Evolutionary conservation across 2,329 filamentous ascomycete genomes (phyloP).

Genomic region (Penicillium janthinellum): DNA sequence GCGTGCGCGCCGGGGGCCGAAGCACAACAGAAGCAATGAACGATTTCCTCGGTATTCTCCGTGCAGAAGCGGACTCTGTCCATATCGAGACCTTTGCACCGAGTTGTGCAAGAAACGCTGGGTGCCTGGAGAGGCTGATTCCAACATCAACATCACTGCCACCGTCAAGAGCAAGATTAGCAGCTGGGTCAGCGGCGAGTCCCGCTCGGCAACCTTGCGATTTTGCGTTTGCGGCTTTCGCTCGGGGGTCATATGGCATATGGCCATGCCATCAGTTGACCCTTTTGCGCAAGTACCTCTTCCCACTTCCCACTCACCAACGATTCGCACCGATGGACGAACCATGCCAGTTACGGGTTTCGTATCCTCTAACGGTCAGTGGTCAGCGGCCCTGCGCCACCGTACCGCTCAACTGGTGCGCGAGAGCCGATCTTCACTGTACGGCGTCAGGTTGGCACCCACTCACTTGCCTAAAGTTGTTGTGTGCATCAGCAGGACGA

Average conservation of each 20-base stretch:
- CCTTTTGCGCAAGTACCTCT: constrained; percentile 16
- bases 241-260: not conserved
- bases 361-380: constrained; percentile 15
- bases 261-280: not conserved
- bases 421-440: constrained; percentile 12
- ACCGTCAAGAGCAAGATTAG: not conserved
- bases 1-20: not conserved
- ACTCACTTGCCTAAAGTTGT: not conserved
- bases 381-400: constrained; percentile 17
- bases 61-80: not conserved
- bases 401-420: constrained; percentile 11
- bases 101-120: not conserved
- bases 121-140: not conserved
- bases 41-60: not conserved
- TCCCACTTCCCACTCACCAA: not conserved
- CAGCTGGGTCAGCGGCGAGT: not conserved
- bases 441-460: constrained; percentile 6
- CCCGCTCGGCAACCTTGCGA: not conserved
- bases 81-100: not conserved
- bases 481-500: not conserved
- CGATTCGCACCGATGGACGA: constrained; percentile 16
- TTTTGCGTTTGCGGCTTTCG: too few relatives aligned
- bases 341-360: constrained; percentile 10
- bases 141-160: not conserved
- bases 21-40: not conserved